Evolutionary conservation across 768 basidiomycete genomes (phyloP).

Genomic region (Obba rivulosa): DNA sequence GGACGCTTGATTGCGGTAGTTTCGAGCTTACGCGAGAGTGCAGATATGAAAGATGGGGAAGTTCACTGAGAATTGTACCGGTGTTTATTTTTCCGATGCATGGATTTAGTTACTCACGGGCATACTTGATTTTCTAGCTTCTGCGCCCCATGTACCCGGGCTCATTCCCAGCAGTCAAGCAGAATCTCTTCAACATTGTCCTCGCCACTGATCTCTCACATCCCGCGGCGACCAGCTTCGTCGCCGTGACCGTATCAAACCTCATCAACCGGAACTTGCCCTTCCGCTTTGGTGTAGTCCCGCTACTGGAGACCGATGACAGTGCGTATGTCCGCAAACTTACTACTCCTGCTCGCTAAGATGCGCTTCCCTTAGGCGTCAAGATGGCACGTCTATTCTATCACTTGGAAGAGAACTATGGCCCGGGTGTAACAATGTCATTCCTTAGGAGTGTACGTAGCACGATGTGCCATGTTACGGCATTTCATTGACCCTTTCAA

Average conservation of each 20-base stretch:
- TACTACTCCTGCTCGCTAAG: not conserved
- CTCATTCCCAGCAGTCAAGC: conserved; percentile 64
- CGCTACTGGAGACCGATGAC: conserved; percentile 50
- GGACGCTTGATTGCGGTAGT: too few species aligned
- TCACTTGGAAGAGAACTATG: conserved; percentile 58
- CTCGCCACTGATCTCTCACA: conserved; percentile 78
- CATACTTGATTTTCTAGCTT: conserved; percentile 42
- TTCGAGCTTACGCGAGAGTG: not conserved
- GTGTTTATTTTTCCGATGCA: not conserved
- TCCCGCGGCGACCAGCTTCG: conserved; percentile 50
- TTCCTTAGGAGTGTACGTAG: conserved; percentile 51
- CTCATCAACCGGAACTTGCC: conserved; percentile 74
- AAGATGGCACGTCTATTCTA: conserved; percentile 73
- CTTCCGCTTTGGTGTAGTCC: conserved; percentile 83
- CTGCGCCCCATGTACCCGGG: conserved; percentile 78
- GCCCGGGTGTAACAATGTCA: conserved; percentile 53
- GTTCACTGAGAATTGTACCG: conserved; percentile 12
- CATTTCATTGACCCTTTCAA: too few species aligned
- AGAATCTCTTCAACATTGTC: conserved; percentile 82
- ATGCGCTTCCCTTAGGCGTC: conserved; percentile 32
- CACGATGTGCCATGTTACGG: too few species aligned
- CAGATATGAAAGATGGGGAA: conserved; percentile 11
- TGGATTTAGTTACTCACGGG: conserved; percentile 5
- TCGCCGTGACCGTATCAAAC: conserved; percentile 56
- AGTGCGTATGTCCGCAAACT: conserved; percentile 20